phyloP scores from a whole-genome alignment of 805 yeast genomes.

The Metschnikowia cubensis region DNA sequence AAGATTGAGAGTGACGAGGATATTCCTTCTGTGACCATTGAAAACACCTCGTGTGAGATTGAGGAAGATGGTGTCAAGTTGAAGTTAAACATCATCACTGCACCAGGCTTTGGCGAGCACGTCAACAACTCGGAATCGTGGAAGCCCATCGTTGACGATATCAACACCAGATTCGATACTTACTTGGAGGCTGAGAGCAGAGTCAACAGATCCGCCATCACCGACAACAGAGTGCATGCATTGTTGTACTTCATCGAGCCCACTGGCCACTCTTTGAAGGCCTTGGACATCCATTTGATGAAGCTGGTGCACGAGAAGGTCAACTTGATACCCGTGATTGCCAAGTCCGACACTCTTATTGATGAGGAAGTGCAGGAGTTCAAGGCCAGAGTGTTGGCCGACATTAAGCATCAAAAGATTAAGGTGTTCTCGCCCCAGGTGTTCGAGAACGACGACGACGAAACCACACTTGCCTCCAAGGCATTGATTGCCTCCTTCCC shows the following conservation, averaged over 20 bases:
- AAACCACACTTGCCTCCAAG: constrained; percentile 60
- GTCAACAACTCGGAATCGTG: constrained; percentile 72
- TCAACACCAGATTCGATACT: constrained; percentile 79
- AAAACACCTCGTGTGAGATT: constrained; percentile 34
- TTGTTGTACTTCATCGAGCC: constrained; percentile 93
- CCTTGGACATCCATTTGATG: constrained; percentile 87
- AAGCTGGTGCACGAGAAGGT: constrained; percentile 84
- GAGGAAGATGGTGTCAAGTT: constrained; percentile 93
- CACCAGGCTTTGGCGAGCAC: constrained; percentile 93
- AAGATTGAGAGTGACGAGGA: constrained; percentile 15
- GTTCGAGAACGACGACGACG: constrained; percentile 83
- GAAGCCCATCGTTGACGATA: constrained; percentile 89
- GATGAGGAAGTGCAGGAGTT: constrained; percentile 77
- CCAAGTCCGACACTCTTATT: constrained; percentile 90
- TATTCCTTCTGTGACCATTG: constrained; percentile 21
- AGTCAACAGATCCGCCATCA: constrained; percentile 63
- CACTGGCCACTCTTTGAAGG: constrained; percentile 88
- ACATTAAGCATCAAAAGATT: constrained; percentile 70
- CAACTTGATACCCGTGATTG: constrained; percentile 89
- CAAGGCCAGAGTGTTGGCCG: constrained; percentile 74
- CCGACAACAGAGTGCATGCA: constrained; percentile 89
- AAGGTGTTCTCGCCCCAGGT: constrained; percentile 69
- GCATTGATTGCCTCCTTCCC: constrained; percentile 74
- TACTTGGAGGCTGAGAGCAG: constrained; percentile 88
- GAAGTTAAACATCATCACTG: constrained; percentile 75